Evolutionary conservation across 2,329 filamentous ascomycete genomes (phyloP), one percentile per base, ranked within the genome.

Genomic region (Botrytis aclada): DNA sequence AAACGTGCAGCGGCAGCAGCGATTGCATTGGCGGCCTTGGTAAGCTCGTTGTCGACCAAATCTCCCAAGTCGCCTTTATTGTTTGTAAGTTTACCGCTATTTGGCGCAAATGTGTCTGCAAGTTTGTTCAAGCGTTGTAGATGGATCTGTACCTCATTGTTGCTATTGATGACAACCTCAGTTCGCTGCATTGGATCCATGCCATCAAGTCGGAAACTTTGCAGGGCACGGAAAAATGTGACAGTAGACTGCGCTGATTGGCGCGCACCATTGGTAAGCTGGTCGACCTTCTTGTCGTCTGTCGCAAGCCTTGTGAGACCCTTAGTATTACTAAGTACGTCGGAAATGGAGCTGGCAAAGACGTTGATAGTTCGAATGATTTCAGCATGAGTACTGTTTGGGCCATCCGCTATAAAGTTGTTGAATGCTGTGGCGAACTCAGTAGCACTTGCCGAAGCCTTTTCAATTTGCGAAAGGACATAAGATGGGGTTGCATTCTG

Each of bases 361-460:
- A 94, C 89, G 80, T 94, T 96, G 78, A 97, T 93, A 0, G 94
- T 93, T 81, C 94, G 94, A 82, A 98, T 98, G 74, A 99, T 92
- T 74, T 97, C 95, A 2, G 92, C 89, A 80, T 98, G 94, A 16
- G 90, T 91, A 81, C 93, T 94, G 82, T 95, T 97, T 8, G 95
- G 95, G 0, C 96, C 96, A 80, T 99, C 96, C 12, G 95, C 96
- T 79, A 99, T 97, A 82, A 97, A 98, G 83, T 97, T 97, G 85
- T 98, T 99, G 87, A 98, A 99, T 0, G 96, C 92, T 0, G 95
- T 98, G 1, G 95, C 96, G 83, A 99, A 99, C 81, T 99, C 96
- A 83, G 97, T 98, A 20, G 96, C 94, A 76, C 91, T 97, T 16
- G 94, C 90, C 12, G 95, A 96, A 0, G 96, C 95, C 85, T 98